These are phyloP conservation scores for Zygoascus flipseniorum DNA, from an alignment of 805 yeast genomes.

Conservation along the genomic window DNA sequence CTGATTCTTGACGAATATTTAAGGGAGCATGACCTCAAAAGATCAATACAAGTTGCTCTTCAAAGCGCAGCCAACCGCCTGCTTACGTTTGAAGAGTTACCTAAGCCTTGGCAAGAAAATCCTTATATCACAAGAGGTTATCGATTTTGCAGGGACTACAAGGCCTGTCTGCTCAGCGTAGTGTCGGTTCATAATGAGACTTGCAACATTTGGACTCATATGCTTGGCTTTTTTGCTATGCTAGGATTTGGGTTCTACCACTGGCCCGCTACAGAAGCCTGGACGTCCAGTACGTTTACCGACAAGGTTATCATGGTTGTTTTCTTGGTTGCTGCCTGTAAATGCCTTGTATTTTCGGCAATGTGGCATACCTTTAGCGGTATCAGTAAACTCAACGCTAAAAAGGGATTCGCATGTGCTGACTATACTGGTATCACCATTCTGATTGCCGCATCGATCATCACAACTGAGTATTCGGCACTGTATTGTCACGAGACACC, in stretches of 20 bases:
- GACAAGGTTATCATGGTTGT: constrained; percentile 49
- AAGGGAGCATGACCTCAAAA: constrained; percentile 3
- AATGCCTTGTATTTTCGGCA: constrained; percentile 70
- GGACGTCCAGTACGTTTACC: constrained; percentile 22
- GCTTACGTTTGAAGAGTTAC: constrained; percentile 78
- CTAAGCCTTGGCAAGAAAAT: constrained; percentile 90
- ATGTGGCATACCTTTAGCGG: constrained; percentile 90
- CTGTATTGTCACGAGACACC: constrained; percentile 50
- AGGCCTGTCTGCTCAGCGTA: constrained; percentile 51
- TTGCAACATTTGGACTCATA: constrained; percentile 89
- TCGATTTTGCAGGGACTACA: constrained; percentile 63
- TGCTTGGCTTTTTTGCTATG: constrained; percentile 57
- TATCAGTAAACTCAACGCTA: constrained; percentile 51
- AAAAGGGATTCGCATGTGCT: constrained; percentile 80
- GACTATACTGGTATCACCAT: constrained; percentile 94
- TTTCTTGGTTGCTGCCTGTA: constrained; percentile 63
- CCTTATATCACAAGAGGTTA: constrained; percentile 78
- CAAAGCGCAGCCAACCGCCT: constrained; percentile 33
- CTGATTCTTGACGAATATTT: constrained; percentile 19
- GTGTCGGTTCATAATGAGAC: constrained; percentile 75
- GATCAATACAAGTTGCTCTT: constrained; percentile 16
- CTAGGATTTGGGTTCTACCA: constrained; percentile 48
- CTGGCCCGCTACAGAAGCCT: constrained; percentile 49
- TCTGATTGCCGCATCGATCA: constrained; percentile 78
- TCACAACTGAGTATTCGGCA: constrained; percentile 77